Evolutionary conservation across 768 basidiomycete species (phyloP), one percentile per base, ranked within the genome.

Genomic region (Tylopilus subfusipes): DNA sequence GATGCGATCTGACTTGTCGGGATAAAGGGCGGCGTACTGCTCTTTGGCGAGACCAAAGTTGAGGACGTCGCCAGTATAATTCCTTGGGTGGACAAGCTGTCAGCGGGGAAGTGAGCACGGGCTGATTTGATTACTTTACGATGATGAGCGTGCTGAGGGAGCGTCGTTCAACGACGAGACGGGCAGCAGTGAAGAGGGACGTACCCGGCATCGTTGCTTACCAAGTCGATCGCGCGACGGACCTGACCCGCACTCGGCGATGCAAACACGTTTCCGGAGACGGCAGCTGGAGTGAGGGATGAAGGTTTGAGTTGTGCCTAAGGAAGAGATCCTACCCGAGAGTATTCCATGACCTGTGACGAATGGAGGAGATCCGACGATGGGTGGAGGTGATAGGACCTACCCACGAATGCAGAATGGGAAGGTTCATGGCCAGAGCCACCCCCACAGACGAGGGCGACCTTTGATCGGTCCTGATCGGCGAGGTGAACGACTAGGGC

Each of bases 361-460:
- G 40, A 25, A 31, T 57, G 27, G 33, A 33, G 3, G 50, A 34
- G 58, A 49, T 22, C 2, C 11, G 18, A 38, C 1, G 30, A 27
- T 0, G 16, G 4, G 30, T 0, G 16, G 4, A 4, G 27, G 31
- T 19, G 58, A 10, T 12, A 13, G 16, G 19, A 67, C 78, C 59
- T 57, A 86, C 92, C 93, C n/a, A 96, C 93, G 62, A 89, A 94
- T 2, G 83, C 89, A 5, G 90, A 82, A 71, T 94, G 93, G 16
- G 93, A 82, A 8, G 95, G 95, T 64, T 97, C 95, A 66, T 97
- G 95, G 5, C 95, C 90, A 24, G 86, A 83, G 30, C 92, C 91
- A 6, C 92, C 91, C 10, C 91, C 91, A 62, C 88, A 91, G 61
- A 93, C 76, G 14, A 93, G 74, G 3, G 87, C 81, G 40, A 93